Percentiles rank a stretch among this genome's conserved stretches.
Conservation (phyloP, 306 rosid genomes). For the Malus asiatica region DNA sequence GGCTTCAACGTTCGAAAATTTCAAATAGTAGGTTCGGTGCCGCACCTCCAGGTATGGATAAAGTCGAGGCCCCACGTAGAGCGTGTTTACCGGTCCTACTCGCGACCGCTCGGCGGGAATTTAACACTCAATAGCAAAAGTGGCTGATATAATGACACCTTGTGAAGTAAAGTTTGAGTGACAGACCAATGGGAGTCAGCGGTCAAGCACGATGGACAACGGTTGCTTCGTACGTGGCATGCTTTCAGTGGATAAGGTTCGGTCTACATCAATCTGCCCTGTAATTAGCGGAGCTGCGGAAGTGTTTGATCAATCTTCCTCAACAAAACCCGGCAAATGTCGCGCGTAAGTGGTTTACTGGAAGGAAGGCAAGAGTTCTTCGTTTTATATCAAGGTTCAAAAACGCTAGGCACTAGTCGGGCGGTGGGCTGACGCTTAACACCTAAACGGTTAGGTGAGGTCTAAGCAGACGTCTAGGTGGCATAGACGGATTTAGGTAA, state of each 20-base stretch:
- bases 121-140: neutral
- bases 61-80: slow-evolving; percentile 42
- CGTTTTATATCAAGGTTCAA: no score
- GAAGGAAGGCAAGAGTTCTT: no score
- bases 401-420: no score
- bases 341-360: slow-evolving; percentile 34
- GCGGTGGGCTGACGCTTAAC: fast-evolving
- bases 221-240: slow-evolving; percentile 11
- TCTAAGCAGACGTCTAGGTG: no score
- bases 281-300: neutral
- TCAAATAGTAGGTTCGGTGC: slow-evolving; percentile 44
- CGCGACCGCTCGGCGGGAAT: slow-evolving; percentile 1
- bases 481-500: no score
- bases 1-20: slow-evolving; percentile 59
- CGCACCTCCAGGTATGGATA: slow-evolving; percentile 34
- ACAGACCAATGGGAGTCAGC: neutral
- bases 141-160: neutral
- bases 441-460: fast-evolving
- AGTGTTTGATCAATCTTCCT: neutral
- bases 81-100: slow-evolving; percentile 39
- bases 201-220: neutral
- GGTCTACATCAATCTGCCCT: neutral
- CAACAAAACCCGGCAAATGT: neutral
- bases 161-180: neutral
- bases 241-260: neutral